Base-by-base conservation (phyloP, 2,329 filamentous ascomycete species). In the Calonectria honghensis region DNA sequence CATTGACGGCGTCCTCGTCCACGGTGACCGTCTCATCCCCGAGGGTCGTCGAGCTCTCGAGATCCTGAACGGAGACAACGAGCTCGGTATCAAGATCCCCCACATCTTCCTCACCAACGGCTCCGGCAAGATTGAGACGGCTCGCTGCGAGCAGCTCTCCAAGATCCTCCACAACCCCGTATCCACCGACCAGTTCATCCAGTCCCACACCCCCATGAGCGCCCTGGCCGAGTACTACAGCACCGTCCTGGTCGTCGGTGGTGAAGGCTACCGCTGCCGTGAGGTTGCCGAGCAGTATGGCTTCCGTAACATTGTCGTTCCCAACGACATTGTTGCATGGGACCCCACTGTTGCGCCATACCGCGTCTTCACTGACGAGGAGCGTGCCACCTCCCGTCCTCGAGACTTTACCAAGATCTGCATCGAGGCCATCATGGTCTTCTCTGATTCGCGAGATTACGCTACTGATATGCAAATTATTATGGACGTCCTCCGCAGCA, bases 71-170 rank as follows among this genome's bases (percentile, higher is more conserved):
- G 86, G 89, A 51, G 89, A 95, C 81, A 88, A 90, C 67, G 92
- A 95, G 86, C 91, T 95, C 65, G 93, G 93, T 75, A 94, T 95
- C 87, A 94, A 93, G 89, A 95, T 95, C 68, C 96, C 96, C 2
- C 98, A 96, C 87, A 96, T 98, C 81, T 90, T 98, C 39, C 90
- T 98, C 76, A 98, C 96, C 77, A 98, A 98, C 85, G 96, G 96
- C 79, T 96, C 96, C 66, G 96, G 96, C 72, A 97, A 97, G 87
- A 95, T 94, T 1, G 96, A 98, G 85, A 91, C 93, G 78, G 95
- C 96, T 85, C 91, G 95, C 73, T 98, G 95, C 81, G 87, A 92
- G 41, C 95, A 98, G 82, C 90, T 98, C 32, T 89, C 90, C 77
- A 90, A 91, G 82, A 81, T 81, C 18, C 78, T 81, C 6, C 67